These are phyloP conservation scores for Russula emetica DNA, from an alignment of 768 basidiomycete genomes.

Conservation along the genomic window DNA sequence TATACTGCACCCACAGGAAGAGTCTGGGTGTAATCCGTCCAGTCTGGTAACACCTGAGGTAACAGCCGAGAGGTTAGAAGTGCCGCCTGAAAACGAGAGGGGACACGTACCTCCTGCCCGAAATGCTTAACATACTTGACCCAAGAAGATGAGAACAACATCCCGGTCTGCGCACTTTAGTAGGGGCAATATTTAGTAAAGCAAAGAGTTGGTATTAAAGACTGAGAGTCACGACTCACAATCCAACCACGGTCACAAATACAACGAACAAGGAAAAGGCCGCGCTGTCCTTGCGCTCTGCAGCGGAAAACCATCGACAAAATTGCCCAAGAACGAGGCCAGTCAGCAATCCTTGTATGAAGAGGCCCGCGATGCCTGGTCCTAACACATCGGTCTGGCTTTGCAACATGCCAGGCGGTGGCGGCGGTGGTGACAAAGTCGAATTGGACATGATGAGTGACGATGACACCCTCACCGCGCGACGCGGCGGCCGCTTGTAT, in stretches of 20 bases:
- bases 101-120: not conserved
- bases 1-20: slow-evolving; percentile 5
- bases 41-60: not conserved
- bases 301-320: slow-evolving; percentile 10
- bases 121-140: not conserved
- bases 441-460: slow-evolving; percentile 4
- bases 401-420: not conserved
- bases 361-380: slow-evolving; percentile 6
- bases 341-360: slow-evolving; percentile 4
- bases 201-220: not conserved
- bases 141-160: slow-evolving; percentile 10
- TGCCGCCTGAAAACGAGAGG: not conserved
- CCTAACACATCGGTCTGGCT: slow-evolving; percentile 2
- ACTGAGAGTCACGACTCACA: not conserved
- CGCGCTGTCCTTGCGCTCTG: not conserved
- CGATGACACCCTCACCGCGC: not conserved
- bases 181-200: not conserved
- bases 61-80: not conserved
- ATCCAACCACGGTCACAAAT: slow-evolving; percentile 13
- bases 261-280: not conserved
- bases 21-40: not conserved
- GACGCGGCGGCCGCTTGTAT: not conserved
- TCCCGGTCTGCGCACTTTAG: slow-evolving; percentile 11
- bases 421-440: not conserved
- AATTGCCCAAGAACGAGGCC: slow-evolving; percentile 17